A percentile compares a stretch with the other conserved stretches of the same genome.
Evolutionary conservation across 2,329 filamentous ascomycete species (phyloP).

Genomic region (Curvularia spicifera): DNA sequence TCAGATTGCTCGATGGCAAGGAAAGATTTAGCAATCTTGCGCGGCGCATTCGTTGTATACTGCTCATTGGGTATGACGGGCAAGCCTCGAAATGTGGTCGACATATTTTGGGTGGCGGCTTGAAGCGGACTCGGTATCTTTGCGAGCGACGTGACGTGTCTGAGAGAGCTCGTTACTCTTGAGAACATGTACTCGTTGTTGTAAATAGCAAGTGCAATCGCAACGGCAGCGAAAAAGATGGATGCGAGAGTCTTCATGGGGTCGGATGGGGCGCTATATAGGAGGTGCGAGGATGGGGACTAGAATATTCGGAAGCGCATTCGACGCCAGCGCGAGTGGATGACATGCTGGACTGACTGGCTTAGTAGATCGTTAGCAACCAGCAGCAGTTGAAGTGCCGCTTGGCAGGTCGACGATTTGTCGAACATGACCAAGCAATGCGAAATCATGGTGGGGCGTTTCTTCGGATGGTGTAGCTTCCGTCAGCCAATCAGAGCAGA

Average conservation of each 20-base stretch:
- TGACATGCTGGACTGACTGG: conserved; percentile 28
- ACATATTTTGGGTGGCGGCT: conserved; percentile 41
- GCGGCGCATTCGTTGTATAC: conserved; percentile 57
- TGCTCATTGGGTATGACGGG: conserved; percentile 55
- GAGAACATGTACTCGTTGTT: conserved; percentile 53
- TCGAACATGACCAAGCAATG: conserved; percentile 31
- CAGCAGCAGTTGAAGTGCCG: conserved; percentile 10
- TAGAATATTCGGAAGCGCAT: conserved; percentile 42
- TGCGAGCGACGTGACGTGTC: conserved; percentile 36
- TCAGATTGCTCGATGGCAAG: conserved; percentile 85
- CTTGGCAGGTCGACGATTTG: conserved; percentile 27
- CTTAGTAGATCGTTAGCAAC: conserved; percentile 43
- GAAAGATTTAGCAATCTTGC: conserved; percentile 83
- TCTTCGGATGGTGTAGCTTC: conserved; percentile 11
- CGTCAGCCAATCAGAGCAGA: conserved; percentile 10
- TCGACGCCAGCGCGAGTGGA: conserved; percentile 18
- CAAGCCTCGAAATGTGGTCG: conserved; percentile 54
- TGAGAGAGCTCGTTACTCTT: conserved; percentile 42
- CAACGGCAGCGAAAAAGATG: conserved; percentile 52
- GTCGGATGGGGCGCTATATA: conserved; percentile 44
- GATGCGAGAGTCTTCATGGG: conserved; percentile 51
- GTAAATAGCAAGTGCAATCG: conserved; percentile 49
- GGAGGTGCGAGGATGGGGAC: conserved; percentile 19
- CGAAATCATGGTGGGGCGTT: conserved; percentile 9
- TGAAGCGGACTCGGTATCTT: conserved; percentile 24